Percentiles rank a stretch among this genome's conserved stretches.
phyloP scores from a whole-genome alignment of 1,284 basidiomycete species.

The Phellopilus nigrolimitatus region DNA sequence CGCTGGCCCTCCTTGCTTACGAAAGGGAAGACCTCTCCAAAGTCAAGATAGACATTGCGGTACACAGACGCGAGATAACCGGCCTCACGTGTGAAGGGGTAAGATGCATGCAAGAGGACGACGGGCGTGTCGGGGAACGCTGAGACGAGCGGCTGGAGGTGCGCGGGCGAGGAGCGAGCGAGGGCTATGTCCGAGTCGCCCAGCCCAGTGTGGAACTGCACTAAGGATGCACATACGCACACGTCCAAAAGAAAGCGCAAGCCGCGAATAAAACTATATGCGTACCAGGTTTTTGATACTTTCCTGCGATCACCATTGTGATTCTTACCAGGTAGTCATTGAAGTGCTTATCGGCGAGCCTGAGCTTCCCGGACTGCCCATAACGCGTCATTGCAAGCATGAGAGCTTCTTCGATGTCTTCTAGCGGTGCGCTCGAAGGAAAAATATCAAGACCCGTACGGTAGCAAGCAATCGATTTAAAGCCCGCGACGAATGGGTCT shows the following conservation, averaged over 20 bases:
- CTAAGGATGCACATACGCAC: constrained; percentile 33
- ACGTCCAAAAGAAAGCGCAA: not conserved
- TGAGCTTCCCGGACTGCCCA: constrained; percentile 34
- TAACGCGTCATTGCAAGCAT: constrained; percentile 29
- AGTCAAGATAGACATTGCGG: constrained; percentile 69
- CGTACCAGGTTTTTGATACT: constrained; percentile 53
- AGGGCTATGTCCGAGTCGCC: constrained; percentile 71
- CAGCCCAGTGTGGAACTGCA: constrained; percentile 78
- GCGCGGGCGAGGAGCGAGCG: constrained; percentile 52
- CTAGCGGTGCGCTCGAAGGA: constrained; percentile 19
- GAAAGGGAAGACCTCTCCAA: constrained; percentile 73
- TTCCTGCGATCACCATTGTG: constrained; percentile 46
- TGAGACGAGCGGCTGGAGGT: constrained; percentile 63
- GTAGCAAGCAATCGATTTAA: constrained; percentile 74
- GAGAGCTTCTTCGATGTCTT: constrained; percentile 31
- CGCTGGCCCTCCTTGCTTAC: constrained; percentile 61
- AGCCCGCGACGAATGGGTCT: constrained; percentile 53
- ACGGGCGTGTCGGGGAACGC: constrained; percentile 54
- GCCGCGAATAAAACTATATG: constrained; percentile 7
- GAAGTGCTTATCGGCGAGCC: constrained; percentile 55
- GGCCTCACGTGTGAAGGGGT: constrained; percentile 70
- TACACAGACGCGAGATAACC: constrained; percentile 69
- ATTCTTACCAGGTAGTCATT: constrained; percentile 64
- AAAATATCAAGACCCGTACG: constrained; percentile 61
- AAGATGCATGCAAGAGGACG: constrained; percentile 67